Evolutionary conservation across 768 basidiomycete genomes (phyloP), one percentile per base, ranked within the genome.

Genomic region (Suillus ampliporus): DNA sequence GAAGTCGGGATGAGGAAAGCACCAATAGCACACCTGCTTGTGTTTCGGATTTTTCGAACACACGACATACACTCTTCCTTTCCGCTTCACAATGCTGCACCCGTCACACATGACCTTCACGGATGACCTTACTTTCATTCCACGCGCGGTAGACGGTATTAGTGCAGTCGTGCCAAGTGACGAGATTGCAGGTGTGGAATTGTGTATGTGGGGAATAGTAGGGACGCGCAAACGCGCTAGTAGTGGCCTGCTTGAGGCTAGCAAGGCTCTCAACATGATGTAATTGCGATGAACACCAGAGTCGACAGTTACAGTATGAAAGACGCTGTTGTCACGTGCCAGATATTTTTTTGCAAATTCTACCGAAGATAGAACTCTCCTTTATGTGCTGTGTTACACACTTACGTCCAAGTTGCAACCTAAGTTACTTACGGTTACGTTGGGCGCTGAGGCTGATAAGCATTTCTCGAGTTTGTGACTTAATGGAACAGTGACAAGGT

Each of bases 31-130:
- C 62, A 93, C 96, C 89, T 98, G 96, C 77, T 98, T 98, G 75
- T 99, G 97, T 75, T 97, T 98, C 3, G 96, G 93, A 69, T 99
- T 94, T 74, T 92, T 94, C 19, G 88, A 88, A 76, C 97, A 99
- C 28, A 97, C 86, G 48, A 98, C 88, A 77, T 96, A 97, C 40
- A 98, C 86, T 69, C 90, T 87, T 50, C 95, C 95, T 75, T 97
- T 95, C 70, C 96, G 81, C 76, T 84, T 85, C 40, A 98, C 97
- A 53, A 97, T 80, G 67, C 82, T 88, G 79, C 97, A 99, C 14
- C 95, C 94, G 64, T 95, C 94, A 76, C 97, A 99, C 87, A 97
- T 92, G 58, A 87, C 79, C 80, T 96, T 97, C 68, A 99, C 93
- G 4, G 94, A 94, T 26, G 93, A 91, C 65, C 97, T 88, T 63